These are phyloP conservation scores for Solanum bulbocastanum DNA, from an alignment of 257 asterid genomes.

Conservation along the genomic window DNA sequence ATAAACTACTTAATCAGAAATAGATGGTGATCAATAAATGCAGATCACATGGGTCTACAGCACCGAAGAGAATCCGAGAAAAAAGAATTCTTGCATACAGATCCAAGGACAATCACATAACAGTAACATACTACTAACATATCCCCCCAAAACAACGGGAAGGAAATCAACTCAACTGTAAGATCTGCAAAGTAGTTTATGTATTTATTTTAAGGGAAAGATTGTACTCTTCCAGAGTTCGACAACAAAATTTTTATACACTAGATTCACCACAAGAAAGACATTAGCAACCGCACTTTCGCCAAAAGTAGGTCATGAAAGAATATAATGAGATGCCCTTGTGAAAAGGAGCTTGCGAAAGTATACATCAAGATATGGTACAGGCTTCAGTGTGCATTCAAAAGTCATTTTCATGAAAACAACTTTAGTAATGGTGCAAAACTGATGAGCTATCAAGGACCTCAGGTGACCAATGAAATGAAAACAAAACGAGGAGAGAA, in stretches of 20 bases:
- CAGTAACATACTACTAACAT: not conserved
- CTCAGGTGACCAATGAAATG: not conserved
- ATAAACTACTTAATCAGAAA: not conserved
- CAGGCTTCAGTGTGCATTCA: not conserved
- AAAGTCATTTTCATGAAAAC: not conserved
- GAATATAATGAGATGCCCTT: not conserved
- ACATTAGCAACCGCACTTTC: not conserved
- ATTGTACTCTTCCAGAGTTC: not conserved
- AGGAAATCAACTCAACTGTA: not conserved
- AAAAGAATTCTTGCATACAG: not conserved
- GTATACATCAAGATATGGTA: not conserved
- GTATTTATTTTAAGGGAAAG: not conserved
- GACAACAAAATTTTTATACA: not conserved
- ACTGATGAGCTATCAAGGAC: not conserved
- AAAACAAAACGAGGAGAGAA: not conserved
- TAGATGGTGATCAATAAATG: not conserved
- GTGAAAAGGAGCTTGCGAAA: not conserved
- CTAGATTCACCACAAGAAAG: not conserved
- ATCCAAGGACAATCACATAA: not conserved
- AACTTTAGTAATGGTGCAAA: not conserved
- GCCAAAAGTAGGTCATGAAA: not conserved
- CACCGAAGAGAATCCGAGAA: not conserved
- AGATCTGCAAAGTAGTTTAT: not conserved
- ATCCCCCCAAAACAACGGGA: not conserved
- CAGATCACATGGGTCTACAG: not conserved